Evolutionary conservation across 305 asterid species (phyloP).

Genomic region (Fraxinus angustifolia): DNA sequence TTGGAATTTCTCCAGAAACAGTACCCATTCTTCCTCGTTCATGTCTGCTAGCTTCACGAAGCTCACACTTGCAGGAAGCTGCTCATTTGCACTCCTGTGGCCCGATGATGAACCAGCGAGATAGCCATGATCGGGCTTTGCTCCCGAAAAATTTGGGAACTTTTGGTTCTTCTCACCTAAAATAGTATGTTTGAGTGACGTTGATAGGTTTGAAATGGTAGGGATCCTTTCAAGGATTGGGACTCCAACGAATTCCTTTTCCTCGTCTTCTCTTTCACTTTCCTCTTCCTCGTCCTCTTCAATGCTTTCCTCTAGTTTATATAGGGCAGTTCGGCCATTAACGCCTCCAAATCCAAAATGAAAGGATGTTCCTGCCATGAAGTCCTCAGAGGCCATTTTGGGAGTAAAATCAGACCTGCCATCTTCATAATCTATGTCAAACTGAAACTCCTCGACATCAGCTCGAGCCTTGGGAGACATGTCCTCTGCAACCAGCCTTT

Average conservation of each 20-base stretch:
- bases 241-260: conserved; percentile 24
- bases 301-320: conserved; percentile 62
- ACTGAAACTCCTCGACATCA: conserved; percentile 50
- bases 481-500: conserved; percentile 56
- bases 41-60: conserved; percentile 87
- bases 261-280: conserved; percentile 44
- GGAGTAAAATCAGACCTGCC: conserved; percentile 26
- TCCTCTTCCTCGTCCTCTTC: conserved; percentile 63
- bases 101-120: conserved; percentile 60
- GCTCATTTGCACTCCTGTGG: conserved; percentile 87
- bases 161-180: conserved; percentile 59
- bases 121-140: conserved; percentile 40
- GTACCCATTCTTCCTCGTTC: conserved; percentile 71
- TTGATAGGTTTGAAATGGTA: conserved; percentile 47
- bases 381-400: conserved; percentile 36
- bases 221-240: conserved; percentile 28
- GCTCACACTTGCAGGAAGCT: conserved; percentile 71
- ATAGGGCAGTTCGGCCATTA: conserved; percentile 52
- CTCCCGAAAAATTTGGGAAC: conserved; percentile 40
- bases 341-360: conserved; percentile 53
- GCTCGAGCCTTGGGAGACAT: conserved; percentile 46
- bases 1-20: conserved; percentile 76
- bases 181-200: conserved; percentile 52
- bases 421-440: conserved; percentile 79
- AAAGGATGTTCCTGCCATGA: conserved; percentile 34